Evolutionary conservation across 2,329 filamentous ascomycete genomes (phyloP).

Genomic region (Ophiostoma novo-ulmi): DNA sequence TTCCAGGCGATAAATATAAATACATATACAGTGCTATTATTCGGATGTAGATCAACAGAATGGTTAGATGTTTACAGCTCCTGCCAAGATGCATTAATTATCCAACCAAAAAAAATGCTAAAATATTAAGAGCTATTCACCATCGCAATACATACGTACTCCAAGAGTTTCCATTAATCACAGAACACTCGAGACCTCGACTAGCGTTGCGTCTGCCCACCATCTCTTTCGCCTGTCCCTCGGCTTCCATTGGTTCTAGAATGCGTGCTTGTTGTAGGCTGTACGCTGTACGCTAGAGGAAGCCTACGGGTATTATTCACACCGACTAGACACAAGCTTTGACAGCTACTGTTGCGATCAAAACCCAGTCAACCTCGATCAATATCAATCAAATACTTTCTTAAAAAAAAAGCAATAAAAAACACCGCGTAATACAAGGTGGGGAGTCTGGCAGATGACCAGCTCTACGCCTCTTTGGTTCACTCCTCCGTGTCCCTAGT

Average conservation of each 20-base stretch:
- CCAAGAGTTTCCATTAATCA: not conserved
- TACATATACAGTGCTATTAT: no score
- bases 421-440: slow-evolving; percentile 12
- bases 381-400: not conserved
- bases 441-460: slow-evolving; percentile 12
- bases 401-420: not conserved
- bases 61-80: no score
- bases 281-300: not conserved
- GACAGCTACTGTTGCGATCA: no score
- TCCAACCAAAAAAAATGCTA: no score
- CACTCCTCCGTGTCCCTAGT: slow-evolving; percentile 19
- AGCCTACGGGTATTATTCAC: not conserved
- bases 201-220: slow-evolving; percentile 15
- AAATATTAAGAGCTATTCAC: no score
- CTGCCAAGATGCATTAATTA: no score
- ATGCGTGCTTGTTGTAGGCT: not conserved
- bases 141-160: no score
- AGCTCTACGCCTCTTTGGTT: slow-evolving; percentile 8
- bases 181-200: slow-evolving; percentile 24
- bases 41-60: no score
- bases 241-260: slow-evolving; percentile 15
- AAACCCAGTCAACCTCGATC: not conserved
- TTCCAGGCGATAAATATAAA: no score
- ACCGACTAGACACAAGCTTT: not conserved
- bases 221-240: slow-evolving; percentile 13